These are phyloP conservation scores for Fraxinus nigra DNA, from an alignment of 305 asterid species.

Conservation along the genomic window DNA sequence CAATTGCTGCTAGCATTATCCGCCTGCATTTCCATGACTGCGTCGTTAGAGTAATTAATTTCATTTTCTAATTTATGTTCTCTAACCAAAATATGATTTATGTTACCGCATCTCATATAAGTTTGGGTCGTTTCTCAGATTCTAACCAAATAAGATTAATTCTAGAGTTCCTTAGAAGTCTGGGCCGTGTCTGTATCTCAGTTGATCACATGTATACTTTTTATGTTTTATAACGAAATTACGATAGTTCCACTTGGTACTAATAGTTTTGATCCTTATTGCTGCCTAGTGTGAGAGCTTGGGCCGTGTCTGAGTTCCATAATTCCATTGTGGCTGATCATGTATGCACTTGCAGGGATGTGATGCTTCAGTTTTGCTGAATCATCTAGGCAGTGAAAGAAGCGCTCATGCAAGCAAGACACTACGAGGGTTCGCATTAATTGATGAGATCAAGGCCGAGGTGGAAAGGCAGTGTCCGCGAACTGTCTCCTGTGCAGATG, in stretches of 20 bases:
- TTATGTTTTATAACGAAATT: neutral
- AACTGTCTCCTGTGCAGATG: conserved; percentile 85
- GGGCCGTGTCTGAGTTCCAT: neutral
- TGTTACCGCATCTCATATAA: neutral
- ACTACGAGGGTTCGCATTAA: conserved; percentile 50
- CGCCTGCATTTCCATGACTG: conserved; percentile 72
- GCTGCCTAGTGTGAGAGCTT: neutral
- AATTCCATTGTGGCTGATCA: neutral
- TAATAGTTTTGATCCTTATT: neutral
- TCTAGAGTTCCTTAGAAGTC: neutral
- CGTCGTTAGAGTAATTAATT: conserved; percentile 42
- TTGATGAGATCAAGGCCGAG: conserved; percentile 63
- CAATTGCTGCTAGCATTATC: conserved; percentile 50
- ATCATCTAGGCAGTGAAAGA: conserved; percentile 49
- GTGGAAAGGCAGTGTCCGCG: conserved; percentile 65
- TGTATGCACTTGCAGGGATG: conserved; percentile 37
- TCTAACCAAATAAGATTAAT: neutral
- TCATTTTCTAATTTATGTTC: neutral
- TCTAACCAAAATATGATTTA: neutral
- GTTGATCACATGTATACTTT: neutral
- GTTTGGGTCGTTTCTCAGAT: neutral
- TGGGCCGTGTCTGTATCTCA: neutral
- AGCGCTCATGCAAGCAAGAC: conserved; percentile 40
- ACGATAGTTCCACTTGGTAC: neutral
- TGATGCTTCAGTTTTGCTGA: conserved; percentile 51